Percentiles rank a stretch among this genome's conserved stretches.
phyloP scores from a whole-genome alignment of 2,329 filamentous ascomycete genomes.

The Neurospora sp. region DNA sequence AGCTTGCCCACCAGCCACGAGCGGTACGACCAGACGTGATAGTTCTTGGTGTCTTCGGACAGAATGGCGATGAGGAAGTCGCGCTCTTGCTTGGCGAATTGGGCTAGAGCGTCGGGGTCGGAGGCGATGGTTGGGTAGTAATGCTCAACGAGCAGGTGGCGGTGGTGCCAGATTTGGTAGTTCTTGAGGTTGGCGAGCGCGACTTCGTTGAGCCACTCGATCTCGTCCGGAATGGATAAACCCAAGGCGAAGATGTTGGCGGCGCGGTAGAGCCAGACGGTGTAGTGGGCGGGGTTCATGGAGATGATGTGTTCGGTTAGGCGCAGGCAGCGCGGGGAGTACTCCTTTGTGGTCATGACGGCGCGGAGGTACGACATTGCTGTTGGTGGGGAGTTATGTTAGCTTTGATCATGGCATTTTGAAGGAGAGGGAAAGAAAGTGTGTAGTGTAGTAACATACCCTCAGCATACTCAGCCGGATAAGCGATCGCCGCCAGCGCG shows the following conservation, averaged over 20 bases:
- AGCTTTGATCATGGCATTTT: background rate
- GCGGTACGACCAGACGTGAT: constrained; percentile 96
- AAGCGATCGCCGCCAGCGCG: constrained; percentile 86
- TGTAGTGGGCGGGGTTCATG: constrained; percentile 96
- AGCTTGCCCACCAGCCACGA: constrained; percentile 58
- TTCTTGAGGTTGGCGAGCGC: constrained; percentile 85
- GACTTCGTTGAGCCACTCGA: constrained; percentile 77
- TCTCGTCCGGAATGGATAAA: constrained; percentile 58
- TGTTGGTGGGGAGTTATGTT: constrained; percentile 25
- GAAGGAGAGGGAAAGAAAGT: background rate
- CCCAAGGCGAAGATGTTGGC: constrained; percentile 60
- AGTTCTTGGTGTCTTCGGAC: constrained; percentile 83
- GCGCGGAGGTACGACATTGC: constrained; percentile 89
- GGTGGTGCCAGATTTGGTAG: constrained; percentile 92
- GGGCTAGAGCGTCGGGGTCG: constrained; percentile 44
- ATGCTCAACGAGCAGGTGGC: constrained; percentile 53
- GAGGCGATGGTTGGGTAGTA: constrained; percentile 49
- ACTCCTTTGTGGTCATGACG: constrained; percentile 81
- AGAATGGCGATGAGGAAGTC: constrained; percentile 75
- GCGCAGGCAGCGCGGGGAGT: constrained; percentile 64
- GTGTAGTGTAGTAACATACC: constrained; percentile 29
- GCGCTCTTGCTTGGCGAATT: constrained; percentile 55
- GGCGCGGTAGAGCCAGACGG: constrained; percentile 93
- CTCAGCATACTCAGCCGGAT: constrained; percentile 81
- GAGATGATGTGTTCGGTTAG: constrained; percentile 84